Base-by-base conservation (phyloP, 148 eudicot species). In the Linanthus parryae region DNA sequence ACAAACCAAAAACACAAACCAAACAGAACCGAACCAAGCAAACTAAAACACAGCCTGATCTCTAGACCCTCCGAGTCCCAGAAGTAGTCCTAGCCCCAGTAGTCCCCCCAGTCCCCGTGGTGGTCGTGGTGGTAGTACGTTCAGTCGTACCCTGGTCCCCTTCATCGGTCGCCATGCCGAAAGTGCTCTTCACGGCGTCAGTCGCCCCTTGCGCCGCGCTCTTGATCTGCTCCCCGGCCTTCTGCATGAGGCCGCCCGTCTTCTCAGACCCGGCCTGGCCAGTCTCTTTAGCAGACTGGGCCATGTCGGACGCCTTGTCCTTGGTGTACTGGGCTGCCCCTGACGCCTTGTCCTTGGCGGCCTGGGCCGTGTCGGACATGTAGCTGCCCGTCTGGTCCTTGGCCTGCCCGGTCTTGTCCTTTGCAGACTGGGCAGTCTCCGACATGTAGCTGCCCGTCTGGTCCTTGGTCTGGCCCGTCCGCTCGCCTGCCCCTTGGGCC, bases 171-270 rank as follows among this genome's bases (percentile, higher is more conserved):
- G 47, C 82, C 84, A 79, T 74, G 1, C 94, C 94, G 27, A 84
- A 75, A 10, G 88, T 78, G 1, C 69, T 48, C 62, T 75, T 83
- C 21, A 78, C 88, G 13, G 82, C 75, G 1, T 81, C 88, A 42
- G 78, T 73, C 15, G 94, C 88, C 5, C 83, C 80, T 20, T 71
- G 68, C 18, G 96, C 96, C 85, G 79, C 67, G 35, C 58, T 66
- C 76, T 40, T 84, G 25, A 74, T 72, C 8, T 71, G 81, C 15
- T 84, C 94, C 1, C 84, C 79, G 0, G 90, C 71, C 68, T 63
- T 74, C 52, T 74, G 74, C 2, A 88, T 41, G 0, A 88, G 18
- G 7, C 78, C 80, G 2, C 82, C 85, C 0, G 85, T 74, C 40
- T 81, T 76, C 35, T 88, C 96, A n/a, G 62, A 62, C 1, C 86